phyloP scores from a whole-genome alignment of 768 basidiomycete species.

The Megacollybia marginata region DNA sequence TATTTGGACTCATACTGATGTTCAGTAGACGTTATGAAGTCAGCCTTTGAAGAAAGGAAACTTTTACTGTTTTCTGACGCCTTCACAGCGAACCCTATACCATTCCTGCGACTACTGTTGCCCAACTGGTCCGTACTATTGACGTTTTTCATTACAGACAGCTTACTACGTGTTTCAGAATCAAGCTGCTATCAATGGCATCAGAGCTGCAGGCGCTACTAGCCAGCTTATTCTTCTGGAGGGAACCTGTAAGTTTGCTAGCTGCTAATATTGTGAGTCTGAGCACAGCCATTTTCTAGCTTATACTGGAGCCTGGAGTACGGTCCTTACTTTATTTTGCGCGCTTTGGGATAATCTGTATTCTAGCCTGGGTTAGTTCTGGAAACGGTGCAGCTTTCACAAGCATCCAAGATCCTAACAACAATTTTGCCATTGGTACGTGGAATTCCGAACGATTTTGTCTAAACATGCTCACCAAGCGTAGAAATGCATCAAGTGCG shows the following conservation, averaged over 20 bases:
- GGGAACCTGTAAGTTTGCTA: constrained; percentile 27
- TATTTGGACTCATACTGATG: not conserved
- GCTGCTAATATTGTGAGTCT: not conserved
- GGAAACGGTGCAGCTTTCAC: constrained; percentile 49
- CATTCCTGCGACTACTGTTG: constrained; percentile 45
- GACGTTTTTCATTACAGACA: not conserved
- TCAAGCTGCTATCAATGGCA: constrained; percentile 62
- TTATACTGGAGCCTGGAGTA: constrained; percentile 57
- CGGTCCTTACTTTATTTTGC: constrained; percentile 3
- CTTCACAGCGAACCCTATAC: constrained; percentile 42
- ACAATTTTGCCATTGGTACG: constrained; percentile 52
- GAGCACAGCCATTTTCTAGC: constrained; percentile 31
- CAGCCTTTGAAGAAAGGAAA: not conserved
- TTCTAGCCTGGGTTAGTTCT: constrained; percentile 43
- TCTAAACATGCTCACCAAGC: not conserved
- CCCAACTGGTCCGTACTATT: constrained; percentile 33
- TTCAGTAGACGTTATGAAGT: constrained; percentile 42
- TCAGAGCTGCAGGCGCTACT: constrained; percentile 57
- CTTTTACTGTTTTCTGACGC: not conserved
- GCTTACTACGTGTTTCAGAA: constrained; percentile 23
- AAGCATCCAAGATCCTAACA: constrained; percentile 48
- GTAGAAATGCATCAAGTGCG: constrained; percentile 49
- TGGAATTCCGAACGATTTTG: constrained; percentile 1
- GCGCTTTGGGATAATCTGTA: not conserved
- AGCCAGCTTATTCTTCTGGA: constrained; percentile 43